These are phyloP conservation scores for Paramyrothecium roridum DNA, from an alignment of 2,329 filamentous ascomycete genomes.

Conservation along the genomic window DNA sequence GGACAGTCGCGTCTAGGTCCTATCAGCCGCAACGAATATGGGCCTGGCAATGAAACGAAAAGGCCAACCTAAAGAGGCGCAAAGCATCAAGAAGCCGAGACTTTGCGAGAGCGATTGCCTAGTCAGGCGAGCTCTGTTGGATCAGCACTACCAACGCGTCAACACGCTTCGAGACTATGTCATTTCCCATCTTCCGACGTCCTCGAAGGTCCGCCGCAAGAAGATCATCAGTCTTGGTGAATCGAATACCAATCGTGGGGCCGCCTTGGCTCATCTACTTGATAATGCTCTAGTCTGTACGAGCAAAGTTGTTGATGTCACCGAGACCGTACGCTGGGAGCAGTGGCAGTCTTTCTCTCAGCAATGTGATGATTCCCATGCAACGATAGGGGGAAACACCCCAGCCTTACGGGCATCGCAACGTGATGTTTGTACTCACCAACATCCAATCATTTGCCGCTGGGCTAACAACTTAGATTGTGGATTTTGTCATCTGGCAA, in stretches of 20 bases:
- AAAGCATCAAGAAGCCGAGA: constrained; percentile 9
- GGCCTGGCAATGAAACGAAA: not conserved
- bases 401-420: constrained; percentile 51
- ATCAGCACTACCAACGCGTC: constrained; percentile 64
- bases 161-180: constrained; percentile 69
- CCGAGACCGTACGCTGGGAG: constrained; percentile 41
- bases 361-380: constrained; percentile 53
- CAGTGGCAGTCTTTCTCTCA: constrained; percentile 63
- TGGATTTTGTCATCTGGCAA: constrained; percentile 74
- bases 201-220: constrained; percentile 60
- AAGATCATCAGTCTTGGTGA: constrained; percentile 49
- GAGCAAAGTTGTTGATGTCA: constrained; percentile 7
- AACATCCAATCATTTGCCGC: not conserved
- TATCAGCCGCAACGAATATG: not conserved
- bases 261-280: constrained; percentile 54
- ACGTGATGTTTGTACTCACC: constrained; percentile 50
- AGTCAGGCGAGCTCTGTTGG: constrained; percentile 60
- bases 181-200: constrained; percentile 60
- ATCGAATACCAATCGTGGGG: constrained; percentile 24
- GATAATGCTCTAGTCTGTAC: constrained; percentile 67
- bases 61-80: constrained; percentile 15
- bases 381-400: constrained; percentile 47
- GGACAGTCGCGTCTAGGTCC: not conserved
- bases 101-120: constrained; percentile 10
- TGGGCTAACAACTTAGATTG: constrained; percentile 51